Evolutionary conservation across 2,329 filamentous ascomycete genomes (phyloP).

Genomic region (Fusarium robinianum): DNA sequence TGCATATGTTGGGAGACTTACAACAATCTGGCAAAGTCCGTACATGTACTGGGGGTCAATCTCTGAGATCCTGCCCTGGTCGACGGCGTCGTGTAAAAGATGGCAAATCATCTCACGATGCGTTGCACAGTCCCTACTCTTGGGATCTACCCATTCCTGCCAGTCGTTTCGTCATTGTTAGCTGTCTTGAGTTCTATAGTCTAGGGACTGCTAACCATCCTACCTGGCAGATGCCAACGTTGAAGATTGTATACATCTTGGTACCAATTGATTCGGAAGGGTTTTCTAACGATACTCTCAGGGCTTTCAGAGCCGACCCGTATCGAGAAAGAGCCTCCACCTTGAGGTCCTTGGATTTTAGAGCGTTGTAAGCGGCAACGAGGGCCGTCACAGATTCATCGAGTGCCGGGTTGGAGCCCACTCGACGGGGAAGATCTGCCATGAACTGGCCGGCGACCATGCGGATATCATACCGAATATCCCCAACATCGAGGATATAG

Average conservation of each 20-base stretch:
- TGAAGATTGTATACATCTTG: slow-evolving; percentile 24
- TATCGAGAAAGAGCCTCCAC: slow-evolving; percentile 21
- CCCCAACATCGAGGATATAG: slow-evolving; percentile 12
- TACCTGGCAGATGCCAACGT: slow-evolving; percentile 30
- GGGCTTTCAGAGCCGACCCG: slow-evolving; percentile 18
- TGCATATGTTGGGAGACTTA: background rate
- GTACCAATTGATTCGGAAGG: slow-evolving; percentile 7
- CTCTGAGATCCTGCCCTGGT: slow-evolving; percentile 8
- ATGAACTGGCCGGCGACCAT: slow-evolving; percentile 11
- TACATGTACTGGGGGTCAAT: slow-evolving; percentile 21
- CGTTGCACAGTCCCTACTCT: slow-evolving; percentile 1
- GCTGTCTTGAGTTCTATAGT: accelerated
- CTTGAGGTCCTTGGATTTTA: slow-evolving; percentile 6
- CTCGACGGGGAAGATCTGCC: slow-evolving; percentile 5
- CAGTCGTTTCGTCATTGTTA: background rate
- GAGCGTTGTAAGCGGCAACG: slow-evolving; percentile 6
- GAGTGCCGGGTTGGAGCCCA: slow-evolving; percentile 8
- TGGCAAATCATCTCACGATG: slow-evolving; percentile 22
- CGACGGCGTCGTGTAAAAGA: slow-evolving; percentile 23
- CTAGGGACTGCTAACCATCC: background rate
- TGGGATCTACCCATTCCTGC: slow-evolving; percentile 28
- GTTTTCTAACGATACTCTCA: slow-evolving; percentile 13
- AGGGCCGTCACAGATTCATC: slow-evolving; percentile 11
- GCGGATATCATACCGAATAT: slow-evolving; percentile 12
- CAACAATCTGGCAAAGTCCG: slow-evolving; percentile 25